These are phyloP conservation scores for Aspergillus sclerotialis DNA, from an alignment of 2,329 filamentous ascomycete genomes.

Conservation along the genomic window DNA sequence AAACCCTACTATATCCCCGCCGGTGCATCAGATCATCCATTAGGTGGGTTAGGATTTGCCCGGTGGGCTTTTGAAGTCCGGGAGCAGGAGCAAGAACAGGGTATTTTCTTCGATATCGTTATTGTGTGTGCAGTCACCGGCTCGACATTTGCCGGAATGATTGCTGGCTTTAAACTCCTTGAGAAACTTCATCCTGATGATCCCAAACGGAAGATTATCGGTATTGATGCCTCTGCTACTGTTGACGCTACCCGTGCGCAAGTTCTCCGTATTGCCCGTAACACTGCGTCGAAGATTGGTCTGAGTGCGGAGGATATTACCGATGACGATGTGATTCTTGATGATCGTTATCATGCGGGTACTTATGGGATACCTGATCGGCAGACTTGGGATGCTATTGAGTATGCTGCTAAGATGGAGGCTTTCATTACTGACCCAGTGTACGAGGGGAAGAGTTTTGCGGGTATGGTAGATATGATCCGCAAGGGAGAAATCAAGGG, in stretches of 20 bases:
- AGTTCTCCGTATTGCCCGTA: constrained; percentile 59
- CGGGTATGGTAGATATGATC: constrained; percentile 64
- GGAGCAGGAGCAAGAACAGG: constrained; percentile 54
- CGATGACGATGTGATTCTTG: constrained; percentile 55
- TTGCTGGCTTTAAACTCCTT: constrained; percentile 63
- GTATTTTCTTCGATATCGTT: constrained; percentile 60
- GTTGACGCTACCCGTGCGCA: constrained; percentile 57
- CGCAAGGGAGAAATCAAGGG: constrained; percentile 54
- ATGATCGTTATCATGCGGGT: constrained; percentile 60
- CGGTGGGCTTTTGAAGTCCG: constrained; percentile 64
- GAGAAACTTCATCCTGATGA: constrained; percentile 39
- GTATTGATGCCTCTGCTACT: constrained; percentile 59
- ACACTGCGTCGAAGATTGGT: constrained; percentile 58
- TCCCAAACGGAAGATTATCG: constrained; percentile 51
- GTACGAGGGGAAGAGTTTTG: constrained; percentile 69
- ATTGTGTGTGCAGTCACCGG: constrained; percentile 67
- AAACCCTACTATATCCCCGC: constrained; percentile 68
- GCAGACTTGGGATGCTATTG: constrained; percentile 61
- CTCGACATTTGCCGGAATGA: constrained; percentile 63
- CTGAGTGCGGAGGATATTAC: constrained; percentile 54
- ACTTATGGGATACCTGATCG: constrained; percentile 62
- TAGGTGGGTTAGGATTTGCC: constrained; percentile 64
- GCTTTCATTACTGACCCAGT: constrained; percentile 70
- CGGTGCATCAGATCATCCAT: constrained; percentile 62
- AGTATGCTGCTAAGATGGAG: constrained; percentile 61